Conservation (phyloP, 805 yeast species). For the Cyberlindnera sargentensis region DNA sequence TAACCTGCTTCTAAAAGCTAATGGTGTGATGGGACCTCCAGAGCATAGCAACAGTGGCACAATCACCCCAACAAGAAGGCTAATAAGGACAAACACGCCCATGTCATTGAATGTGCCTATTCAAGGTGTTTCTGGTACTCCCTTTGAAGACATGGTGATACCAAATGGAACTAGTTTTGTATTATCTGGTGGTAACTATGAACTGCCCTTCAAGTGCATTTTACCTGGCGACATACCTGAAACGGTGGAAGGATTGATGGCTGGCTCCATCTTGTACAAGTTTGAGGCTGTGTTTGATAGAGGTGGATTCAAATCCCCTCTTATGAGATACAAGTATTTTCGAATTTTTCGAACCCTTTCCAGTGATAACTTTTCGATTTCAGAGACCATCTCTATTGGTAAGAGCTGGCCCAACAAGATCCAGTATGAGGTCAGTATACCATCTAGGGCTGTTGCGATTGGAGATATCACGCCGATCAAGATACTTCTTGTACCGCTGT, state of each 20-base stretch:
- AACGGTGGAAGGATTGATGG: conserved; percentile 81
- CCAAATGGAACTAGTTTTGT: conserved; percentile 27
- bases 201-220: conserved; percentile 76
- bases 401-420: conserved; percentile 87
- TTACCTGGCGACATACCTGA: conserved; percentile 77
- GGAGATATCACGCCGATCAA: conserved; percentile 70
- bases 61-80: conserved; percentile 7
- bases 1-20: conserved; percentile 31
- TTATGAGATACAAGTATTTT: conserved; percentile 48
- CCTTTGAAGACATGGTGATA: conserved; percentile 21
- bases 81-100: conserved; percentile 19
- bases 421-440: conserved; percentile 80
- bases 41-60: neutral
- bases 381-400: conserved; percentile 86
- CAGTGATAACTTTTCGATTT: conserved; percentile 59
- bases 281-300: conserved; percentile 75
- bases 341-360: conserved; percentile 79
- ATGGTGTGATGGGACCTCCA: conserved; percentile 19
- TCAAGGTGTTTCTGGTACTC: conserved; percentile 28
- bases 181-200: conserved; percentile 69
- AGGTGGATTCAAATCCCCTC: conserved; percentile 40
- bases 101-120: conserved; percentile 22
- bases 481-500: conserved; percentile 66
- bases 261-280: conserved; percentile 66
- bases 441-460: conserved; percentile 79